These are phyloP conservation scores for Cydonia oblonga DNA, from an alignment of 331 rosid species.

Conservation along the genomic window DNA sequence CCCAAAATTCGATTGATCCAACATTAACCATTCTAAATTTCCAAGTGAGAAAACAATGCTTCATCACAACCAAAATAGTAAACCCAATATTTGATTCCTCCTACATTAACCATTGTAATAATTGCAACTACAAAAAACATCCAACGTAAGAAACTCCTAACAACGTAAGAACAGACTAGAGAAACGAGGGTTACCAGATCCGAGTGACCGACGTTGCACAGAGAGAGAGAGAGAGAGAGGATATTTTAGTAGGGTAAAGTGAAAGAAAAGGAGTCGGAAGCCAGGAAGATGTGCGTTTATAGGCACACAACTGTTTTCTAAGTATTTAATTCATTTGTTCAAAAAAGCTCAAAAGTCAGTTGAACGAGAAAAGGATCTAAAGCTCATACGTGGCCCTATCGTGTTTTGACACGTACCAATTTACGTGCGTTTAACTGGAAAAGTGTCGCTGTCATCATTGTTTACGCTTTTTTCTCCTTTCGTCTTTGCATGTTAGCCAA, in stretches of 20 bases:
- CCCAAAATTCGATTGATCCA: background rate
- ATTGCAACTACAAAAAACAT: background rate
- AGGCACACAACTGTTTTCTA: no score
- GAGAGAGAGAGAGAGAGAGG: background rate
- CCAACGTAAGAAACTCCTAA: background rate
- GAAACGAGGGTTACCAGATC: background rate
- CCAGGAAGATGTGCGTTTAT: background rate
- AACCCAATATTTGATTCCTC: background rate
- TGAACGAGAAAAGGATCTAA: no score
- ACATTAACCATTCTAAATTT: background rate
- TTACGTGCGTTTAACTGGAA: no score
- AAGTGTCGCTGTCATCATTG: no score
- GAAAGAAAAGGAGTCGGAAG: background rate
- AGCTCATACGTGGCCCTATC: no score
- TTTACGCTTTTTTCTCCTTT: no score
- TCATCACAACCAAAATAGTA: background rate
- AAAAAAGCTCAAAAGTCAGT: no score
- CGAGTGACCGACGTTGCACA: background rate
- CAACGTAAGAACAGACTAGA: background rate
- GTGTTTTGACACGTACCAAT: no score
- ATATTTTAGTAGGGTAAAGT: background rate
- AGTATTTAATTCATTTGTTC: no score
- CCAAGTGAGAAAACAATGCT: background rate
- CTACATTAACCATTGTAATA: background rate
- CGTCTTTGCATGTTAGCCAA: no score